Evolutionary conservation across 768 basidiomycete species (phyloP), one percentile per base, ranked within the genome.

Genomic region (Lactarius pseudohatsudake): DNA sequence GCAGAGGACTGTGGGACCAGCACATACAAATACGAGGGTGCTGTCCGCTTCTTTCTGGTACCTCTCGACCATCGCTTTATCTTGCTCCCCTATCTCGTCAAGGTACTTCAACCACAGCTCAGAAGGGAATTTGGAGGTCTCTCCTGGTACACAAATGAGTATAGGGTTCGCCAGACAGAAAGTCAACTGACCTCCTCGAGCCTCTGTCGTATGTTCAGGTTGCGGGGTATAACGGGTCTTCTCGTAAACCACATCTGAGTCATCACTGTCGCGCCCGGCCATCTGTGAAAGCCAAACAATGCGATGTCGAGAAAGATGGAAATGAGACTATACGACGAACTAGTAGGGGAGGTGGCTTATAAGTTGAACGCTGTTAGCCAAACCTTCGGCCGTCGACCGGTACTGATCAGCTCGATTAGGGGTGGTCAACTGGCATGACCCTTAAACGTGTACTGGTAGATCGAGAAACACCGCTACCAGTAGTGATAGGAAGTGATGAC

Each of bases 11-110:
- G 36, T 38, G 11, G 32, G 26, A 20, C 5, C 5, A 28, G 20
- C 20, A 64, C 66, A 32, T 45, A 67, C 66, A 58, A 67, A 59
- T 3, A 64, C 41, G 11, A 67, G 30, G 43, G 43, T 18, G 20
- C 11, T 56, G 43, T 43, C 43, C 8, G 43, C 43, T 43, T 43
- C 43, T 20, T 18, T 18, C 8, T 20, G 20, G 7, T 47, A 67
- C 2, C 18, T 38, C 22, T 53, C 66, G 2, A 63, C 40, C 7
- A 64, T 13, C 32, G 34, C 43, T 26, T 47, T 58, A 36, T 63
- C 61, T 20, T 47, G 38, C 8, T 64, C 34, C 36, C 64, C 57
- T 2, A 62, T 45, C 41, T 59, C 57, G 13, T 26, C 2, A 34
- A 66, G 55, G 36, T 66, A 66, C 26, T 38, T 45, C 26, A 60